Conservation (phyloP, 139 green algal species). For the Edaphochlamys debaryana region DNA sequence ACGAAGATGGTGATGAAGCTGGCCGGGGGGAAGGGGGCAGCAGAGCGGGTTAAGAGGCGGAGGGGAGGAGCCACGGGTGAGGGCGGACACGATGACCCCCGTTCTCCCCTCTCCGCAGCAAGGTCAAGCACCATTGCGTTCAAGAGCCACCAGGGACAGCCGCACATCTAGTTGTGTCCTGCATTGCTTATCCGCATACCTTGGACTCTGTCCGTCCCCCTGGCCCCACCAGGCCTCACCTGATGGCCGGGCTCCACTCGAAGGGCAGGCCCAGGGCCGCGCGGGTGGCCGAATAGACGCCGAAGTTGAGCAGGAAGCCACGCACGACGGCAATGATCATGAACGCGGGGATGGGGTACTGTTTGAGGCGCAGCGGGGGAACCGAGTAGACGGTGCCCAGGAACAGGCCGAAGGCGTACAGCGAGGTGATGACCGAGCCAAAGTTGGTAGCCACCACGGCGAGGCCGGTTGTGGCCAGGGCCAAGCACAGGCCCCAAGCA, state of each 20-base stretch:
- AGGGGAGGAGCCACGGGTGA: too few species aligned
- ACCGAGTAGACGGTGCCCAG: slow-evolving; percentile 97
- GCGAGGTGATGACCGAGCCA: slow-evolving; percentile 84
- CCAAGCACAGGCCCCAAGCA: slow-evolving; percentile 79
- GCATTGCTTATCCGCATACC: too few species aligned
- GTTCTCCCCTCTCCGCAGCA: too few species aligned
- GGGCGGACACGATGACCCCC: too few species aligned
- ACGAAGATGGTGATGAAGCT: slow-evolving; percentile 99
- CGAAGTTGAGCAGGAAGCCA: slow-evolving; percentile 99
- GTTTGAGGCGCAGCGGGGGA: slow-evolving; percentile 95
- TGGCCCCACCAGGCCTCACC: slow-evolving; percentile 58
- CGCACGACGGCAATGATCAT: slow-evolving; percentile 97
- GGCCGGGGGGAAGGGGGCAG: slow-evolving; percentile 13
- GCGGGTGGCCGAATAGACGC: slow-evolving; percentile 95
- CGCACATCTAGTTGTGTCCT: too few species aligned
- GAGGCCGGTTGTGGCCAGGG: slow-evolving; percentile 82
- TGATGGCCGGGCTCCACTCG: slow-evolving; percentile 85
- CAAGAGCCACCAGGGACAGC: too few species aligned
- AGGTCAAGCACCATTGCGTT: too few species aligned
- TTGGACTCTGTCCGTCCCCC: too few species aligned
- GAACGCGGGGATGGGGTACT: slow-evolving; percentile 93
- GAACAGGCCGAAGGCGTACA: slow-evolving; percentile 94
- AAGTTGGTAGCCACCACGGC: slow-evolving; percentile 86
- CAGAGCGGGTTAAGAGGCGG: too few species aligned
- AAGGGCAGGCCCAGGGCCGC: slow-evolving; percentile 93